Conservation (phyloP, 2,329 filamentous ascomycete genomes). For the Paramyrothecium sp. region DNA sequence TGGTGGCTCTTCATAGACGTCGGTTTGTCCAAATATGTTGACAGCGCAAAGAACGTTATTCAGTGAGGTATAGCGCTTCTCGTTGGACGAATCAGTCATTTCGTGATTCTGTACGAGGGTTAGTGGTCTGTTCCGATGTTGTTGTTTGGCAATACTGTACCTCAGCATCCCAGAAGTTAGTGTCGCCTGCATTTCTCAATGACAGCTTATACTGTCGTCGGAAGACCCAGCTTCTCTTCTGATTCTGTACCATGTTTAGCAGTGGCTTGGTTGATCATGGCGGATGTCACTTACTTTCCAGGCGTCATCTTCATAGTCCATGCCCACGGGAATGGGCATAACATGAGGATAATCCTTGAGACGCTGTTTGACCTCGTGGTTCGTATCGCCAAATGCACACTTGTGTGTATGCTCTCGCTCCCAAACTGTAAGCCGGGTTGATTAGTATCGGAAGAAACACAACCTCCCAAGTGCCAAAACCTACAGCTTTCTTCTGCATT, state of each 20-base stretch:
- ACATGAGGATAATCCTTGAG: too few relatives aligned
- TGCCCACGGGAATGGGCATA: too few relatives aligned
- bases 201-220: conserved; percentile 1
- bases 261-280: too few relatives aligned
- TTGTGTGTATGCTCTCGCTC: neutral
- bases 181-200: conserved; percentile 3
- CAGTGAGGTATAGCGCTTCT: neutral
- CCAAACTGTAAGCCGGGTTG: neutral
- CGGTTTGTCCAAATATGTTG: conserved; percentile 6
- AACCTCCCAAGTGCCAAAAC: neutral
- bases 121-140: neutral
- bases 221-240: too few relatives aligned
- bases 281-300: too few relatives aligned
- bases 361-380: neutral
- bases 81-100: neutral
- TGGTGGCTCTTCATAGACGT: conserved; percentile 1
- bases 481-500: neutral
- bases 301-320: too few relatives aligned
- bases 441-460: neutral
- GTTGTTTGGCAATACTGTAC: neutral
- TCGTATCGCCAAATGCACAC: too few relatives aligned
- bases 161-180: neutral
- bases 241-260: too few relatives aligned
- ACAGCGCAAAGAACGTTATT: conserved; percentile 3
- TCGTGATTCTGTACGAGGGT: neutral